These are phyloP conservation scores for Cladosporium cucumerinum DNA, from an alignment of 2,329 filamentous ascomycete species.

Conservation along the genomic window DNA sequence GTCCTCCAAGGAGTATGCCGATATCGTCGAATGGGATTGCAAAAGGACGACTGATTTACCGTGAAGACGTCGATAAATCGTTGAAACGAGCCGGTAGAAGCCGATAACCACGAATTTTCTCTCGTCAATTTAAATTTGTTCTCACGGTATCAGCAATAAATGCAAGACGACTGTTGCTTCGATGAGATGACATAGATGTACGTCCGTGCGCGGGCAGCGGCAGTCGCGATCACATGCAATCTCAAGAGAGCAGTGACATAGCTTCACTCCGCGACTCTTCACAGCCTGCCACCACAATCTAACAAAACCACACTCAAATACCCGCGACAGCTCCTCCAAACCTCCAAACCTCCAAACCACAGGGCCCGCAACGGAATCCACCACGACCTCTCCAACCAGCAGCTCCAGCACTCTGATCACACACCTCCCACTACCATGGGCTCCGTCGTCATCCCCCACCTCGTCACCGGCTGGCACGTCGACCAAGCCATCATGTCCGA, in stretches of 20 bases:
- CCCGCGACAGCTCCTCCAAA: neutral
- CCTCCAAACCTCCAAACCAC: neutral
- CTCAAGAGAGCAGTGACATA: neutral
- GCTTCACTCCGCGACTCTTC: too few relatives aligned
- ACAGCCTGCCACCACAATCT: neutral
- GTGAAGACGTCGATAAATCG: too few relatives aligned
- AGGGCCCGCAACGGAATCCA: neutral
- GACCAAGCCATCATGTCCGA: constrained; percentile 91
- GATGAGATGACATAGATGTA: neutral
- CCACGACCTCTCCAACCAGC: neutral
- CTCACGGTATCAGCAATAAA: neutral
- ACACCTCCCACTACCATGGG: constrained; percentile 52
- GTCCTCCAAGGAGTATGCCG: too few relatives aligned
- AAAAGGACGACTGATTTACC: too few relatives aligned
- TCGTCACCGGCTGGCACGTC: constrained; percentile 93
- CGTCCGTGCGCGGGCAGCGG: neutral
- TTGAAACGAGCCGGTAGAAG: too few relatives aligned
- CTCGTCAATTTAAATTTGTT: neutral
- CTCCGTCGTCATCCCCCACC: constrained; percentile 87
- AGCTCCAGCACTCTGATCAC: neutral
- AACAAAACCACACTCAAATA: neutral
- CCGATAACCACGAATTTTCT: too few relatives aligned
- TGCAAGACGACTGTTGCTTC: neutral
- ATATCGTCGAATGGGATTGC: too few relatives aligned
- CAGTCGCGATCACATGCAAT: neutral